Percentiles rank a stretch among this genome's conserved stretches.
phyloP scores from a whole-genome alignment of 208 protist species.

The Tritrichomonas foetus region DNA sequence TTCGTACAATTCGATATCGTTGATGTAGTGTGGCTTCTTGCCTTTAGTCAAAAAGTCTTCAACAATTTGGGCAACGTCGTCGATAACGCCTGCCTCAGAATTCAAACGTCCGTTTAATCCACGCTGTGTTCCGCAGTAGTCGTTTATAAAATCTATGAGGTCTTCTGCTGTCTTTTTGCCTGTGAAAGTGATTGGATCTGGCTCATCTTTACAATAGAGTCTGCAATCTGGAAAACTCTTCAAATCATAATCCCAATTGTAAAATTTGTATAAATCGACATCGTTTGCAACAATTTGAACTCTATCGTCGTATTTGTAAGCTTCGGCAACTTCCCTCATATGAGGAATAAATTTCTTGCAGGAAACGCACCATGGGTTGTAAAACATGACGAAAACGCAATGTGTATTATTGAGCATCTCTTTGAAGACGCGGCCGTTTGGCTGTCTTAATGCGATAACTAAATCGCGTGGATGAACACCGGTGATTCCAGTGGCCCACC shows the following conservation, averaged over 20 bases:
- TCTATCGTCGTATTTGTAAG: slow-evolving; percentile 34
- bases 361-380: background rate
- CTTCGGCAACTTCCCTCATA: slow-evolving; percentile 32
- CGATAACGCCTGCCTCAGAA: slow-evolving; percentile 11
- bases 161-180: slow-evolving; percentile 29
- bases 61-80: slow-evolving; percentile 21
- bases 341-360: background rate
- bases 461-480: background rate
- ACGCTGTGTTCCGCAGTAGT: slow-evolving; percentile 18
- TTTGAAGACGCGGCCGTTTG: slow-evolving; percentile 31
- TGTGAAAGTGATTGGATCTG: background rate
- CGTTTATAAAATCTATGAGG: slow-evolving; percentile 31
- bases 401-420: slow-evolving; percentile 9
- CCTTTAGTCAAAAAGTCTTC: slow-evolving; percentile 33
- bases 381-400: slow-evolving; percentile 33
- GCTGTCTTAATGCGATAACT: background rate
- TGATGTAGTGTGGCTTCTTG: background rate
- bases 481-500: background rate
- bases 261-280: slow-evolving; percentile 30
- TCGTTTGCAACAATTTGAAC: slow-evolving; percentile 1
- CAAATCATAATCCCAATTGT: slow-evolving; percentile 27
- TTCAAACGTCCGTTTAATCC: slow-evolving; percentile 1
- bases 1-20: background rate
- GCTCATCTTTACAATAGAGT: slow-evolving; percentile 13
- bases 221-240: background rate